Evolutionary conservation across 31 red algal species (phyloP).

Genomic region (Asparagopsis taxiformis): DNA sequence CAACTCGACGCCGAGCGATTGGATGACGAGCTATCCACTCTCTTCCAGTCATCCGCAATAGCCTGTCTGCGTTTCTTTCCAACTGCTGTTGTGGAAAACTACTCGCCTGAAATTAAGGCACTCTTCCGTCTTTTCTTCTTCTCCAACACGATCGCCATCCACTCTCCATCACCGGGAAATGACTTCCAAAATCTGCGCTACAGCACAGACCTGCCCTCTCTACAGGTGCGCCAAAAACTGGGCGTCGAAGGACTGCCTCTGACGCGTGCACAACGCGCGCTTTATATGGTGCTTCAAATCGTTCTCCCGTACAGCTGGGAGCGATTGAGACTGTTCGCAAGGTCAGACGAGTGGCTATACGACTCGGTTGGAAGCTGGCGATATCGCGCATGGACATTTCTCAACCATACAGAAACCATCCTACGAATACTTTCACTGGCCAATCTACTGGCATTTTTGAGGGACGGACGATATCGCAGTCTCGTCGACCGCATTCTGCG

Average conservation of each 20-base stretch:
- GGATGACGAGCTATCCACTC: slow-evolving; percentile 17
- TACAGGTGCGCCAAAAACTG: background rate
- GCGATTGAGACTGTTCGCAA: too few relatives aligned
- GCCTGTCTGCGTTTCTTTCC: slow-evolving; percentile 16
- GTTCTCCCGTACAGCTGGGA: too few relatives aligned
- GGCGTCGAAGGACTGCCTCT: background rate
- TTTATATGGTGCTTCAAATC: too few relatives aligned
- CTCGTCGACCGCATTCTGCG: slow-evolving; percentile 9
- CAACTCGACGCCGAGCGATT: slow-evolving; percentile 48
- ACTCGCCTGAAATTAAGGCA: background rate
- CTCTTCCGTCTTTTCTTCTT: slow-evolving; percentile 25
- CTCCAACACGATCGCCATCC: slow-evolving; percentile 2
- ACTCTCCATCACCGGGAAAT: slow-evolving; percentile 6
- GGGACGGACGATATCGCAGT: slow-evolving; percentile 12
- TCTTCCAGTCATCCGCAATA: slow-evolving; percentile 1
- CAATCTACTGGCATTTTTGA: slow-evolving; percentile 1
- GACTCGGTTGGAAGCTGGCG: too few relatives aligned
- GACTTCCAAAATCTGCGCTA: slow-evolving; percentile 5
- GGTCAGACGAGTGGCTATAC: too few relatives aligned
- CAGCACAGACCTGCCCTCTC: background rate
- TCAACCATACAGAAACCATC: background rate
- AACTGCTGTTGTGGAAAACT: background rate
- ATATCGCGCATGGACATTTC: background rate
- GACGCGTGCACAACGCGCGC: too few relatives aligned
- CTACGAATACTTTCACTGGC: background rate